Evolutionary conservation across 345 rosid genomes (phyloP), one percentile per base, ranked within the genome.

Genomic region (Linum usitatissimum): DNA sequence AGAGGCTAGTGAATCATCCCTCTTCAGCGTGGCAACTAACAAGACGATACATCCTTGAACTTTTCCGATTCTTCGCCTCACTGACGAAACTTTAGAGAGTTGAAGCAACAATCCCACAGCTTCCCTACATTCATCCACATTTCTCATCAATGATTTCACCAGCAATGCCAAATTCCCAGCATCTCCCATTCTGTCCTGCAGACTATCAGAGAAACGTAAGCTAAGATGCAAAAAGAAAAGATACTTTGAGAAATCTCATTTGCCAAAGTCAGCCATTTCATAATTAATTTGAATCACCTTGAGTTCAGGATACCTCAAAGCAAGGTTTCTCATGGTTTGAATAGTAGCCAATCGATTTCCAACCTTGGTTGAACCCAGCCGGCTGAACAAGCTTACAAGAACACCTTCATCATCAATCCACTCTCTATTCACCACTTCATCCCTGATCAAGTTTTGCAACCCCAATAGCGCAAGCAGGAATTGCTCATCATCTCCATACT

Each of bases 181-280:
- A 71, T 86, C 85, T 0, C 77, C 76, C 89, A 86, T 74, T 68
- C 82, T 79, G 68, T 82, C 89, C 93, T 86, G 89, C 60, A 76
- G 67, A 64, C 61, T 58, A 69, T 38, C 60, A 38, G 1, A 64
- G 20, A 36, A 23, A 39, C 17, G 65, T 75, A 56, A 79, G 77
- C 31, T 49, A 60, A 59, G 51, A 45, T 45, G 28, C 28, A 10
- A 10, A 45, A 45, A 10, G 51, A 45, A 45, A 45, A 45, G 10
- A 10, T 45, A 45, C 17, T 15, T 40, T 45, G 14, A 10, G 14
- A 45, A 23, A 45, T 45, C 51, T 45, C 51, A 10, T 45, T 45
- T 45, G 51, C 51, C 14, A 45, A 45, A 9, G 9, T 45, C 51
- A 9, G 4, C 19, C 3, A 28, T n/a, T 19, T 60, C 28, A 45